A percentile compares a stretch with the other conserved stretches of the same genome.
Conservation (phyloP, 805 yeast species). For the Candida peoriensis region DNA sequence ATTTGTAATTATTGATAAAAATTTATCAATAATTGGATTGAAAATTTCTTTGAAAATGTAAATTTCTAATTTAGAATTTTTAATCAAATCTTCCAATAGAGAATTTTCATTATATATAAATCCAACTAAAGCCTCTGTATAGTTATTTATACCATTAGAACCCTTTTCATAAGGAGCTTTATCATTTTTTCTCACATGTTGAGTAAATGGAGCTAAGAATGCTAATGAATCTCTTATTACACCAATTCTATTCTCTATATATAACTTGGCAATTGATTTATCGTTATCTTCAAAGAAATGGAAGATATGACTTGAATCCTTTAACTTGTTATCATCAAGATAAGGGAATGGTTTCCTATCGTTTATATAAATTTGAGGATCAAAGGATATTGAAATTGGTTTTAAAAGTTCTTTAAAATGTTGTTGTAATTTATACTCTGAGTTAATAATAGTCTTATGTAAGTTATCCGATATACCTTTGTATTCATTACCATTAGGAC, state of each 20-base stretch:
- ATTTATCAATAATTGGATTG: constrained; percentile 32
- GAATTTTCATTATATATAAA: constrained; percentile 46
- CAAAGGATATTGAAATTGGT: constrained; percentile 36
- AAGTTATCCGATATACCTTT: constrained; percentile 64
- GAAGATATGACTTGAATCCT: constrained; percentile 37
- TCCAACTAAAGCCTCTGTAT: constrained; percentile 46
- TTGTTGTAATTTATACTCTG: constrained; percentile 49
- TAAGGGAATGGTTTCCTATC: constrained; percentile 38
- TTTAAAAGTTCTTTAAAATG: constrained; percentile 44
- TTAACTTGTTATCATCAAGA: constrained; percentile 29
- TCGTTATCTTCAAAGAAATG: constrained; percentile 38
- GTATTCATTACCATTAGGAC: constrained; percentile 37
- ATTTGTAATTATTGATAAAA: constrained; percentile 31
- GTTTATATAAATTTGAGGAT: constrained; percentile 37
- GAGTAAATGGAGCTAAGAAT: constrained; percentile 41
- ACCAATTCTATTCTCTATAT: constrained; percentile 37
- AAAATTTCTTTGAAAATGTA: constrained; percentile 29
- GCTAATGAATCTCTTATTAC: constrained; percentile 40
- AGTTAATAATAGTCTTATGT: constrained; percentile 47
- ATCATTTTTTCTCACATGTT: constrained; percentile 30
- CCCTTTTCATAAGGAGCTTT: constrained; percentile 57
- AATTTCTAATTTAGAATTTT: constrained; percentile 26
- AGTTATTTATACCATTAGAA: constrained; percentile 50
- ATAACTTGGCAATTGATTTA: constrained; percentile 27
- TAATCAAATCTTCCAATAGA: constrained; percentile 38